Percentiles rank a stretch among this genome's conserved stretches.
These are phyloP conservation scores for Trichophyton equinum DNA, from an alignment of 2,329 filamentous ascomycete genomes.

Conservation along the genomic window DNA sequence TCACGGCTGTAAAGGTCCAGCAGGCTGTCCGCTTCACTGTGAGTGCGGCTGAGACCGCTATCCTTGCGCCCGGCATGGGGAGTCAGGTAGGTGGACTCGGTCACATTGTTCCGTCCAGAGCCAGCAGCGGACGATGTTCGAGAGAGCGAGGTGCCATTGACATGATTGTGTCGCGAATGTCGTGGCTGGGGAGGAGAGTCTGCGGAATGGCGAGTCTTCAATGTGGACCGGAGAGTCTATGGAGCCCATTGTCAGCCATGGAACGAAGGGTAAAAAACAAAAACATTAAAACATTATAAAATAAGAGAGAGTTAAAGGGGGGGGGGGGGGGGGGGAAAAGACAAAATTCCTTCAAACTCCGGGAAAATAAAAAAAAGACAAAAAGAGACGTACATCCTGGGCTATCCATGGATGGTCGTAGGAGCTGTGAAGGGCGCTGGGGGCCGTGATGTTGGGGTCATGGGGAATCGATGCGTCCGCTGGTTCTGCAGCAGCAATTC, in stretches of 20 bases:
- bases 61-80: slow-evolving; percentile 23
- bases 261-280: background rate
- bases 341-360: too few relatives aligned
- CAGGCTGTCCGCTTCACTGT: slow-evolving; percentile 28
- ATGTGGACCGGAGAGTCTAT: slow-evolving; percentile 2
- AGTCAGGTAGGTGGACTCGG: slow-evolving; percentile 21
- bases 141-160: slow-evolving; percentile 18
- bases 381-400: background rate
- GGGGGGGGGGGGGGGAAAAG: too few relatives aligned
- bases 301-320: too few relatives aligned
- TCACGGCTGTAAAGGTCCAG: slow-evolving; percentile 27
- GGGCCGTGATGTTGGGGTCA: background rate
- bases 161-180: background rate
- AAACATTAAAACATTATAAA: too few relatives aligned
- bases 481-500: slow-evolving; percentile 28
- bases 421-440: background rate
- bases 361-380: too few relatives aligned
- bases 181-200: slow-evolving; percentile 21
- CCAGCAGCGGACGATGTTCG: slow-evolving; percentile 26
- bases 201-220: slow-evolving; percentile 26
- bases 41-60: slow-evolving; percentile 24
- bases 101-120: slow-evolving; percentile 21
- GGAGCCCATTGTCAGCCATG: background rate
- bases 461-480: slow-evolving; percentile 22
- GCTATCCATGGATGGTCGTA: background rate